Evolutionary conservation across 257 asterid species (phyloP).

Genomic region (Schizonepeta tenuifolia): DNA sequence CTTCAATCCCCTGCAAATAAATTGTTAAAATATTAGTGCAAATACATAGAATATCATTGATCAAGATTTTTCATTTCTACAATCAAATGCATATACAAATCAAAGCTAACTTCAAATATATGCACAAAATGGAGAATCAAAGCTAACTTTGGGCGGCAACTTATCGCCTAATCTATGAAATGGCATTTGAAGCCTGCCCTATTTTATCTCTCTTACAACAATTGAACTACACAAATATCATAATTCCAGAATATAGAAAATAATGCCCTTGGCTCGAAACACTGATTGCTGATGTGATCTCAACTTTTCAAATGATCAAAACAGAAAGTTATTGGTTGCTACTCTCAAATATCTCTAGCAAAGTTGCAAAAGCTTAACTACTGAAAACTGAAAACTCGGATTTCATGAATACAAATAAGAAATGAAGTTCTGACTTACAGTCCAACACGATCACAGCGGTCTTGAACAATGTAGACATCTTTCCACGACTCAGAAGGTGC

Average conservation of each 20-base stretch:
- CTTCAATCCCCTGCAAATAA: conserved; percentile 67
- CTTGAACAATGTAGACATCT: conserved; percentile 70
- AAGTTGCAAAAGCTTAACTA: neutral
- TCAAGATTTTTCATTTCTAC: neutral
- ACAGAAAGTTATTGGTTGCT: neutral
- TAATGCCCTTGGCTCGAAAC: neutral
- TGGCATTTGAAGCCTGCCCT: neutral
- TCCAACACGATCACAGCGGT: conserved; percentile 81
- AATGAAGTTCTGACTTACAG: conserved; percentile 46
- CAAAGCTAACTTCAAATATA: neutral
- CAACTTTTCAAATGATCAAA: neutral
- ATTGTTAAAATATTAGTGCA: neutral
- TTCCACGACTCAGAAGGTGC: conserved; percentile 65
- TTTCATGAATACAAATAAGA: neutral
- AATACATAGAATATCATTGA: neutral
- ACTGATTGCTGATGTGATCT: neutral
- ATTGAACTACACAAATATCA: neutral
- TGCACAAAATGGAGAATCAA: neutral
- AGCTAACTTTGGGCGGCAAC: neutral
- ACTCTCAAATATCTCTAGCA: neutral
- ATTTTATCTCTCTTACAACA: neutral
- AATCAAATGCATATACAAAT: neutral
- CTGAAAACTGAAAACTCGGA: neutral
- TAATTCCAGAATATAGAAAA: neutral
- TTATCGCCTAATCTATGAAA: neutral